These are phyloP conservation scores for Pseudocercospora crystallina DNA, from an alignment of 2,329 filamentous ascomycete species.

Conservation along the genomic window DNA sequence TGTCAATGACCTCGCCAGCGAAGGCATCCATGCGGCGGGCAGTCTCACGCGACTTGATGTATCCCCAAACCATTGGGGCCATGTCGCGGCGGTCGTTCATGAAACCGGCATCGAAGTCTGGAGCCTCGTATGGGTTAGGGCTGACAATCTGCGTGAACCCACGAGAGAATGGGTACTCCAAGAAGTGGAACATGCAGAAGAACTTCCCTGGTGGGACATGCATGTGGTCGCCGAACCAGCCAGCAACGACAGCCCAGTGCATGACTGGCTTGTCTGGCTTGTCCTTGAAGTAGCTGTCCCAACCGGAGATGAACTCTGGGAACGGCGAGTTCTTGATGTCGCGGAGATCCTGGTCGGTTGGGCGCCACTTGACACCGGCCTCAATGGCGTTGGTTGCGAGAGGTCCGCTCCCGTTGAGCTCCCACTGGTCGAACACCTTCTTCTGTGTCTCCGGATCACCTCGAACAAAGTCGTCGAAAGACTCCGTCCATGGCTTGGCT, in stretches of 20 bases:
- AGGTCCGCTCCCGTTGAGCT: constrained; percentile 74
- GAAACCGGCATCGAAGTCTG: constrained; percentile 71
- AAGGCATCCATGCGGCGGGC: constrained; percentile 76
- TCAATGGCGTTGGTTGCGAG: constrained; percentile 78
- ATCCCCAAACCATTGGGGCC: constrained; percentile 81
- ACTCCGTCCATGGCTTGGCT: constrained; percentile 72
- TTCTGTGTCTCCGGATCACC: constrained; percentile 73
- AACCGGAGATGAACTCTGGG: constrained; percentile 70
- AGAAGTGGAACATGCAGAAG: constrained; percentile 82
- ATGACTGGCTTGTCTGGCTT: constrained; percentile 85
- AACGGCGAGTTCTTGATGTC: constrained; percentile 73
- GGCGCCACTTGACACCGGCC: constrained; percentile 74
- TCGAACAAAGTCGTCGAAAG: constrained; percentile 76
- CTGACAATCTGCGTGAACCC: constrained; percentile 65
- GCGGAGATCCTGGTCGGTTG: constrained; percentile 65
- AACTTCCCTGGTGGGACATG: constrained; percentile 72
- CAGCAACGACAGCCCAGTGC: constrained; percentile 77
- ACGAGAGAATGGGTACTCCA: constrained; percentile 74
- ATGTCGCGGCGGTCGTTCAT: constrained; percentile 85
- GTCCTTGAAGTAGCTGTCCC: constrained; percentile 80
- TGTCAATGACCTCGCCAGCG: constrained; percentile 63
- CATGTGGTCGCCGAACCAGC: constrained; percentile 56
- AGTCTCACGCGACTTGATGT: constrained; percentile 79
- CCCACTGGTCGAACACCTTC: constrained; percentile 74
- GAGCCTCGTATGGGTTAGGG: constrained; percentile 60